Evolutionary conservation across 768 basidiomycete species (phyloP).

Genomic region (Cystobasidium onofrii): DNA sequence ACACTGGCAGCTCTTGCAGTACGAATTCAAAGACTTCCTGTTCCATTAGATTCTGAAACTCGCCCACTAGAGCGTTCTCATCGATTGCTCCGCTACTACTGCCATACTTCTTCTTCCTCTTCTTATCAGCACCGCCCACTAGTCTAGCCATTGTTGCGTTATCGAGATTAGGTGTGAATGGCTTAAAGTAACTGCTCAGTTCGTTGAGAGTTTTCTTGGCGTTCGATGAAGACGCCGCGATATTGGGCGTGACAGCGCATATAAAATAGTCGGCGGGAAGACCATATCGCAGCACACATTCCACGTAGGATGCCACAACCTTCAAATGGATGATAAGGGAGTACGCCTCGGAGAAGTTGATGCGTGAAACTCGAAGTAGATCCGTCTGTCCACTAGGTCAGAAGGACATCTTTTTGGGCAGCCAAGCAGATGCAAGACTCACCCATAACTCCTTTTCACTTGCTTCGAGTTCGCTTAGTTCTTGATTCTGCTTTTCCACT

Average conservation of each 20-base stretch:
- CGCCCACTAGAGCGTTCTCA: conserved; percentile 68
- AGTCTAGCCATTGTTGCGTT: conserved; percentile 43
- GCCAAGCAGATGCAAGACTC: conserved; percentile 39
- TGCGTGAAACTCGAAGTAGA: conserved; percentile 75
- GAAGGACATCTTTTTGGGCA: not conserved
- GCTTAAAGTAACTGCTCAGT: conserved; percentile 65
- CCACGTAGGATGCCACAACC: conserved; percentile 79
- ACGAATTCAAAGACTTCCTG: conserved; percentile 95
- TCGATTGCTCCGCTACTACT: conserved; percentile 43
- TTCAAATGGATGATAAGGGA: conserved; percentile 90
- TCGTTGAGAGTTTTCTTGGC: conserved; percentile 67
- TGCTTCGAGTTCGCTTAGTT: conserved; percentile 65
- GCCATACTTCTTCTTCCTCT: conserved; percentile 47
- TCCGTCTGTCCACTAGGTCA: conserved; percentile 59
- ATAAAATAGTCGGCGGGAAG: conserved; percentile 84
- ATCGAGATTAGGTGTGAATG: conserved; percentile 58
- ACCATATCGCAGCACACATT: conserved; percentile 91
- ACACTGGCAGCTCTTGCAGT: conserved; percentile 69
- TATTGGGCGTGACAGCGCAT: conserved; percentile 64
- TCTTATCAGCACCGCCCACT: conserved; percentile 39
- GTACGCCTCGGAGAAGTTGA: conserved; percentile 94
- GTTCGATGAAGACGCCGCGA: conserved; percentile 71
- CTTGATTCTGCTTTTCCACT: conserved; percentile 68
- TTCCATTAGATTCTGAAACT: conserved; percentile 86
- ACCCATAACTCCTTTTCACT: conserved; percentile 98